Evolutionary conservation across 1,284 basidiomycete species (phyloP).

Genomic region (Ceraceosorus bombacis): DNA sequence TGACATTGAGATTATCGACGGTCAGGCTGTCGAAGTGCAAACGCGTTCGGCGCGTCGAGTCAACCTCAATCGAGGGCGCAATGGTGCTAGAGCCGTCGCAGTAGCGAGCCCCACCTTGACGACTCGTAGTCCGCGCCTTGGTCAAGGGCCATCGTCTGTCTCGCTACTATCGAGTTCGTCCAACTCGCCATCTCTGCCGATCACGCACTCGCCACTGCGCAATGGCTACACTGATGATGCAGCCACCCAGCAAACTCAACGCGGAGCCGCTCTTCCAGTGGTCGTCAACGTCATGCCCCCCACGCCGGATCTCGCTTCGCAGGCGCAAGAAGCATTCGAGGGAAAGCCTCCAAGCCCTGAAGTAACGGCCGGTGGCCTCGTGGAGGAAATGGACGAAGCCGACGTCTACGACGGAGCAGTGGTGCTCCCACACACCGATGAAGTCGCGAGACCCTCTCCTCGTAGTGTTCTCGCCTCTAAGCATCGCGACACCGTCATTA

Average conservation of each 20-base stretch:
- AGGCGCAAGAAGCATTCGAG: conserved; percentile 4
- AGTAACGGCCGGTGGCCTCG: conserved; percentile 1
- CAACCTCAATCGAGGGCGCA: no score
- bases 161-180: no score
- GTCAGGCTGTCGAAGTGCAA: no score
- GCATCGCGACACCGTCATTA: conserved; percentile 5
- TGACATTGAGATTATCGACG: no score
- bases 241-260: not conserved
- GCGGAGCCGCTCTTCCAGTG: conserved; percentile 15
- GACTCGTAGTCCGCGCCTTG: conserved; percentile 19
- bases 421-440: no score
- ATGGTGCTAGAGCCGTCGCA: conserved; percentile 14
- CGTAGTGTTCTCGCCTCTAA: conserved; percentile 4
- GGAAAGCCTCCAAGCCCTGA: conserved; percentile 10
- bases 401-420: conserved; percentile 5
- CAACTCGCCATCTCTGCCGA: no score
- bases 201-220: no score
- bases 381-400: conserved; percentile 9
- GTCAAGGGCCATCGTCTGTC: not conserved
- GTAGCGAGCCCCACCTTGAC: conserved; percentile 28
- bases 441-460: not conserved
- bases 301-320: conserved; percentile 28
- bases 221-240: no score
- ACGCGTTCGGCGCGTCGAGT: no score
- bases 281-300: conserved; percentile 41